These are phyloP conservation scores for Yamadazyma mexicana DNA, from an alignment of 1,139 yeast genomes.

Conservation along the genomic window DNA sequence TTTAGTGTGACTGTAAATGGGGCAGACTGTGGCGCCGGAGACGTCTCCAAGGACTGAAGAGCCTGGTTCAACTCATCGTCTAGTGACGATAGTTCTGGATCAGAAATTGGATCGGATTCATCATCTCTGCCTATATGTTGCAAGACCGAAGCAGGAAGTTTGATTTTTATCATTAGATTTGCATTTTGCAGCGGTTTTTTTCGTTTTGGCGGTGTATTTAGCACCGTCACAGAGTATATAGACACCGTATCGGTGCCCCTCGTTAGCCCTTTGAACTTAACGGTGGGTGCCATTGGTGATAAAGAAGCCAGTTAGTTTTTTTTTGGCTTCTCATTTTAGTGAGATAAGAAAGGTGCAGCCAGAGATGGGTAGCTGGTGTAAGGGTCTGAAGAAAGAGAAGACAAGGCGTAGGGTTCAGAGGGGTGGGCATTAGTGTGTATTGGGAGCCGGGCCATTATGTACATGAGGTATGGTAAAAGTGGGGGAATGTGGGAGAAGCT, in stretches of 20 bases:
- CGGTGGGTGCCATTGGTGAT: slow-evolving; percentile 10
- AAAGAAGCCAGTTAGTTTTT: background rate
- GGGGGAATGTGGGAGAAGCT: too few species aligned
- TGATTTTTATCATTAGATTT: slow-evolving; percentile 16
- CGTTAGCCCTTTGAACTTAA: slow-evolving; percentile 10
- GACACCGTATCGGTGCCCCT: slow-evolving; percentile 7
- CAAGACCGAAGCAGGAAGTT: slow-evolving; percentile 13
- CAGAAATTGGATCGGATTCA: slow-evolving; percentile 1
- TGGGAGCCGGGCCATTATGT: too few species aligned
- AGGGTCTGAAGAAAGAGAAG: too few species aligned
- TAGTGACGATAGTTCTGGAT: slow-evolving; percentile 15
- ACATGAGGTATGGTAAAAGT: too few species aligned
- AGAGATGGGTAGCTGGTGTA: too few species aligned
- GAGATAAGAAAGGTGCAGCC: slow-evolving; percentile 1
- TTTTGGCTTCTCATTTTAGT: background rate
- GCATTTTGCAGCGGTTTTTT: background rate
- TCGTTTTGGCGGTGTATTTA: background rate
- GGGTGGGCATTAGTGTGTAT: too few species aligned
- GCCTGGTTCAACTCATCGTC: slow-evolving; percentile 20
- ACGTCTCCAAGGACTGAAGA: slow-evolving; percentile 1
- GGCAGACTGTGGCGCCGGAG: background rate
- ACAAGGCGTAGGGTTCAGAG: too few species aligned
- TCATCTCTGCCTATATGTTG: background rate
- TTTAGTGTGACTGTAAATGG: background rate
- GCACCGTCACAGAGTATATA: slow-evolving; percentile 8